These are phyloP conservation scores for Pestalotiopsis fici DNA, from an alignment of 2,329 filamentous ascomycete species.

Conservation along the genomic window DNA sequence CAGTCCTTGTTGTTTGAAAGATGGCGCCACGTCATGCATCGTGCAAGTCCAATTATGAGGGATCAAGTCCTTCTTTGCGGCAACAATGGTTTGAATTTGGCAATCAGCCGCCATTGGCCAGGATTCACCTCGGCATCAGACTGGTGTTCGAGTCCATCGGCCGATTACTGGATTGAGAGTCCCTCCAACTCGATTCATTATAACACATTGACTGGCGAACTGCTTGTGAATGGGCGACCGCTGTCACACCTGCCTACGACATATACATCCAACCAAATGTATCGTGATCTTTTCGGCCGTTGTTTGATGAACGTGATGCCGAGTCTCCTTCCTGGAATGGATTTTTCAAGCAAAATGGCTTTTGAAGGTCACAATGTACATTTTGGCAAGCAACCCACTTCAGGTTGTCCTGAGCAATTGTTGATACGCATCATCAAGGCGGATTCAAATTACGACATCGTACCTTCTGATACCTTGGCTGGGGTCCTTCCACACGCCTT, in stretches of 20 bases:
- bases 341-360: conserved; percentile 35
- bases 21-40: neutral
- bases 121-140: neutral
- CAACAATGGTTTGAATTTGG: neutral
- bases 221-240: neutral
- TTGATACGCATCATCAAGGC: neutral
- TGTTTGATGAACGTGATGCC: conserved; percentile 44
- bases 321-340: conserved; percentile 35
- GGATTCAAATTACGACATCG: neutral
- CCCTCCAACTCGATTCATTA: neutral
- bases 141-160: neutral
- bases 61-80: neutral
- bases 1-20: neutral
- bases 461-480: neutral
- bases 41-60: neutral
- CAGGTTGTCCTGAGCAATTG: conserved; percentile 14
- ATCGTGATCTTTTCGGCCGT: conserved; percentile 43
- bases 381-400: conserved; percentile 35
- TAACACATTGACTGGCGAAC: neutral
- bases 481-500: neutral
- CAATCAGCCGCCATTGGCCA: neutral
- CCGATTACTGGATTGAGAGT: conserved; percentile 2
- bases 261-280: conserved; percentile 23
- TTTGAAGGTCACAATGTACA: conserved; percentile 33
- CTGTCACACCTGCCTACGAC: neutral